Evolutionary conservation across 2,329 filamentous ascomycete species (phyloP), one percentile per base, ranked within the genome.

Genomic region (Drechslera avenae): DNA sequence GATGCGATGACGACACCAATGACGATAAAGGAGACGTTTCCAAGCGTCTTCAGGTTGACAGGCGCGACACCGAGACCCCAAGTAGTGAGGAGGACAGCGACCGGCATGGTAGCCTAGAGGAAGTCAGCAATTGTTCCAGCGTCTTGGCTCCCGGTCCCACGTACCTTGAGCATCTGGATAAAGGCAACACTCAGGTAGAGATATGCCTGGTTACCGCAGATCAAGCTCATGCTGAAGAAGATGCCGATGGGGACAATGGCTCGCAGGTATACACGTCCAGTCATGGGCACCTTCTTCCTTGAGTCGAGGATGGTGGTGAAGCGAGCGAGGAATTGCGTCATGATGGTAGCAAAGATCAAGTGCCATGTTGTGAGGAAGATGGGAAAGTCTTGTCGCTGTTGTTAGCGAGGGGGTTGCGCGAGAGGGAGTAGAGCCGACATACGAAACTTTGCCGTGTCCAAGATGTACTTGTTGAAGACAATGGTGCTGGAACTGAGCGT

Each of bases 391-490:
- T 71, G 56, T 37, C 23, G 40, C 3, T 5, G n/a, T 2, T 47
- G 64, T 76, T 62, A 77, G 70, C 51, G 52, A 52, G 35, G 35
- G 30, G 39, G 26, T 33, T 42, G 46, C 26, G n/a, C n/a, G n/a
- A n/a, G 33, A 33, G 17, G 26, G 39, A 21, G 36, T 23, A 32
- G 45, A 9, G 40, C 40, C n/a, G 14, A 74, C 86, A 81, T 82
- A 90, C 88, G 84, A 81, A 97, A 97, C 58, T 90, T 83, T 57
- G 88, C 83, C 32, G 88, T 92, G 68, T 93, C 87, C 57, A 97
- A 83, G 68, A 99, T 91, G 86, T 90, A 96, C 85, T 99, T 99
- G 86, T 99, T 97, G 87, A 97, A 97, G 56, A 99, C 82, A 74
- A 99, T 99, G 72, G 97, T 91, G 67, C 88, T 90, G 35, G 91